Base-by-base conservation (phyloP, 139 green algal genomes). In the Spirogloea muscicola region DNA sequence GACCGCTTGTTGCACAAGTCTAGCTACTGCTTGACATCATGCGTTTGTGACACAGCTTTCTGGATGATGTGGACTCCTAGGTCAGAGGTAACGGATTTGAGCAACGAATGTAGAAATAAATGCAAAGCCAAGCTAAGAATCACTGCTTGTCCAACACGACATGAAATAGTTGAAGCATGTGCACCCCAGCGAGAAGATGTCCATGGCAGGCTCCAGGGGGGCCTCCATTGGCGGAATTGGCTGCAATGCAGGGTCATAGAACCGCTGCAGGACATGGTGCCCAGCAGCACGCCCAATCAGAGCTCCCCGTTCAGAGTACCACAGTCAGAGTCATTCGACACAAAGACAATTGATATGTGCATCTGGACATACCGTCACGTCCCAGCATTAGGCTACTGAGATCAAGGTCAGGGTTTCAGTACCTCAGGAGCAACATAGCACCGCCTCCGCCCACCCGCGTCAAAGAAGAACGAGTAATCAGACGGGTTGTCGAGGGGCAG, bases 391-490 rank as follows among this genome's bases (percentile, higher is more conserved):
- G 48, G 48, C 2, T 58, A 25, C n/a, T 0, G 48, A 25, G 48
- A 58, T 0, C 1, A 25, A 5, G 3, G 7, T 33, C 48, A 25
- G 48, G 48, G 16, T n/a, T n/a, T 4, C n/a, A n/a, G 16, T 29
- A 79, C 58, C 67, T 86, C 82, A 0, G 94, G 94, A 0, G 94
- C 94, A 2, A 98, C 74, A 84, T 93, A 98, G 74, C 93, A 97
- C 29, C 91, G 88, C 41, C 93, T 76, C n/a, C 90, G 78, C 4
- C 87, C 83, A 25, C 88, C 89, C 0, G 90, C 94, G 86, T 98
- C 93, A 77, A 98, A 98, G 87, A 92, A 98, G 76, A 95, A 97
- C 3, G 90, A 96, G 64, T 96, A 98, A 80, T 96, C 93, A 21
- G 92, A 90, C 5, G 93, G 93, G 82, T 98, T 97, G 84, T 98